Base-by-base conservation (phyloP, 2,329 filamentous ascomycete species). In the Diaporthe citri region DNA sequence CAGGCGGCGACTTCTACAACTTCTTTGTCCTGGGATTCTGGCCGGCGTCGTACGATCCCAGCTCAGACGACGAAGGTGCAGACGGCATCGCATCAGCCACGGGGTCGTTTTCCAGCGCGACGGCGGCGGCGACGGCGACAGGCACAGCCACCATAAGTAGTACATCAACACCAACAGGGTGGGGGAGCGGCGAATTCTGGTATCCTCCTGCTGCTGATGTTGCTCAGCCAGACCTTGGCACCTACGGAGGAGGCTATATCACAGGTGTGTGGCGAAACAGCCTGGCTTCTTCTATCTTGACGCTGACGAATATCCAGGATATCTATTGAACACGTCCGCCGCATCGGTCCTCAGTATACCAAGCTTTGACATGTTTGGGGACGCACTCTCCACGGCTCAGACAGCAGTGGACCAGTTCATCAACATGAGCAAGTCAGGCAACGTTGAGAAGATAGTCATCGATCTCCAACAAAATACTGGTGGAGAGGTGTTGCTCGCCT, bases 1-100 rank as follows among this genome's bases (percentile, higher is more conserved):
- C 83, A 2, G 84, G 81, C 1, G 84, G 84, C 1, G 85, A 86
- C 74, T 85, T 86, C 70, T 87, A 85, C 79, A 85, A 86, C 73
- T 85, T 83, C 77, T 86, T 86, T 46, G 85, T 87, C 2, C 71
- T 81, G 6, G 79, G 79, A 2, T 73, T 78, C 36, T 59, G 73
- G n/a, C 79, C 79, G 0, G 76, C 76, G 1, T 76, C 76, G 39
- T 62, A 20, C 25, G 59, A 62, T 31, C 59, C 39, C 22, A 62
- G 13, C 59, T 62, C 59, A 20, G 59, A 62, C 13, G 39, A 28
- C 17, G 59, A 43, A 17, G 25, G 36, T 13, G 0, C 39, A 43
- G 39, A 31, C 9, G 59, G 39, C 7, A 31, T 8, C 46, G 59
- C 59, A 43, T 62, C 39, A n/a, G 2, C 59, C 43, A 43, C 57